These are phyloP conservation scores for Quercus berberidifolia DNA, from an alignment of 306 rosid genomes.

Conservation along the genomic window DNA sequence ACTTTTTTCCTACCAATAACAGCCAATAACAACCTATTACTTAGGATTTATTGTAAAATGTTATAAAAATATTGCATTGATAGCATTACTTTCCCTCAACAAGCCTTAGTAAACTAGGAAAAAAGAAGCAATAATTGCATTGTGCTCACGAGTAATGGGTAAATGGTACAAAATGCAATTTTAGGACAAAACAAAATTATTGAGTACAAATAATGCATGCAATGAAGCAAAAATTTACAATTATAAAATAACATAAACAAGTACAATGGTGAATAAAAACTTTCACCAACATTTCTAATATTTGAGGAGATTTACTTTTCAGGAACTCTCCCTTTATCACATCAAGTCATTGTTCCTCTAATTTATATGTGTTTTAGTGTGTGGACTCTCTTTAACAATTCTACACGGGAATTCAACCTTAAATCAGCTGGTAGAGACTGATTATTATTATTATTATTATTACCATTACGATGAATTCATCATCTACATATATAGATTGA, in stretches of 20 bases:
- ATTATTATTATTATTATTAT: neutral
- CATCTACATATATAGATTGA: slow-evolving; percentile 1
- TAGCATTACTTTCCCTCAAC: too few species aligned
- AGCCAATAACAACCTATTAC: too few species aligned
- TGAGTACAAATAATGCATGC: slow-evolving; percentile 28
- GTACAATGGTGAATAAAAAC: slow-evolving; percentile 16
- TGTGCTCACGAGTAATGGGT: neutral
- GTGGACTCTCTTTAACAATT: neutral
- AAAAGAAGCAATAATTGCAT: neutral
- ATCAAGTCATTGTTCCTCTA: neutral
- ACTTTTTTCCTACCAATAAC: too few species aligned
- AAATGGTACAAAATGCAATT: neutral
- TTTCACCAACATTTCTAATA: slow-evolving; percentile 8
- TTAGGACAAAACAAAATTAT: neutral
- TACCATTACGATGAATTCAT: slow-evolving; percentile 14
- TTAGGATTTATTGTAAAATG: too few species aligned
- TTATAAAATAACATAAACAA: slow-evolving; percentile 30
- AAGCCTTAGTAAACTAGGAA: neutral
- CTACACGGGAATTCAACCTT: neutral
- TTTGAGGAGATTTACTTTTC: slow-evolving; percentile 20
- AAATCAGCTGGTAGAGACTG: neutral
- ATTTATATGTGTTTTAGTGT: slow-evolving; percentile 3
- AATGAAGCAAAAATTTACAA: slow-evolving; percentile 30
- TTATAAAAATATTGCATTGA: too few species aligned
- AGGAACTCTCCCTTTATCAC: slow-evolving; percentile 32